These are phyloP conservation scores for Cephaloascus albidus DNA, from an alignment of 805 yeast genomes.

Conservation along the genomic window DNA sequence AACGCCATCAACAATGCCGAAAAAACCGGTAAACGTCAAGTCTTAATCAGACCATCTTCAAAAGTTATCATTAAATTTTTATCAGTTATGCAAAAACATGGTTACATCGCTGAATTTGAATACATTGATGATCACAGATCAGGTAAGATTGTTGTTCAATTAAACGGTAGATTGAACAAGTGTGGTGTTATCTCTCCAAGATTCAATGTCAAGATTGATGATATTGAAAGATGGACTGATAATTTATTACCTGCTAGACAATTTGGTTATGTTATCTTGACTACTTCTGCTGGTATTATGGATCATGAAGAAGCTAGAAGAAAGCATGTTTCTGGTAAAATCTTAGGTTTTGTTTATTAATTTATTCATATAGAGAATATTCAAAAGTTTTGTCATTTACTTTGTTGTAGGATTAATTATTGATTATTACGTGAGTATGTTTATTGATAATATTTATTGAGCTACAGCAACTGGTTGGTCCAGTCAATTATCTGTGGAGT, in stretches of 20 bases:
- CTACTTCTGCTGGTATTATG: slow-evolving; percentile 99
- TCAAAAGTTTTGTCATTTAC: no score
- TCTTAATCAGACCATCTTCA: slow-evolving; percentile 95
- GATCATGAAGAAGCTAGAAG: slow-evolving; percentile 99
- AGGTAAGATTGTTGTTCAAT: slow-evolving; percentile 93
- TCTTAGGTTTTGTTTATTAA: slow-evolving; percentile 96
- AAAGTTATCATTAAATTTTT: slow-evolving; percentile 96
- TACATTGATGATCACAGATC: slow-evolving; percentile 99
- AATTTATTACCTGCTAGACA: slow-evolving; percentile 98
- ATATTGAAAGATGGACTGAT: slow-evolving; percentile 97
- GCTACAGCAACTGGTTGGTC: no score
- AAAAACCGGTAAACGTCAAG: slow-evolving; percentile 99
- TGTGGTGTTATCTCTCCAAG: slow-evolving; percentile 99
- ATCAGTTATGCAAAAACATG: slow-evolving; percentile 96
- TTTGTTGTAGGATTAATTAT: no score
- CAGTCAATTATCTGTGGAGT: no score
- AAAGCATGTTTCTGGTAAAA: slow-evolving; percentile 99
- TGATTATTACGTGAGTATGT: no score
- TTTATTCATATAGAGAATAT: slow-evolving; percentile 4
- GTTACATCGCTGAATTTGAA: slow-evolving; percentile 98
- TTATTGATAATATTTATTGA: no score
- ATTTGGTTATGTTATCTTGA: slow-evolving; percentile 94
- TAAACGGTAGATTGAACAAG: slow-evolving; percentile 97
- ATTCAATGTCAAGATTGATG: slow-evolving; percentile 92
- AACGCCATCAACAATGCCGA: slow-evolving; percentile 98